A percentile compares a stretch with the other conserved stretches of the same genome.
Conservation (phyloP, 768 basidiomycete species). For the Termitomyces bulborhizus region DNA sequence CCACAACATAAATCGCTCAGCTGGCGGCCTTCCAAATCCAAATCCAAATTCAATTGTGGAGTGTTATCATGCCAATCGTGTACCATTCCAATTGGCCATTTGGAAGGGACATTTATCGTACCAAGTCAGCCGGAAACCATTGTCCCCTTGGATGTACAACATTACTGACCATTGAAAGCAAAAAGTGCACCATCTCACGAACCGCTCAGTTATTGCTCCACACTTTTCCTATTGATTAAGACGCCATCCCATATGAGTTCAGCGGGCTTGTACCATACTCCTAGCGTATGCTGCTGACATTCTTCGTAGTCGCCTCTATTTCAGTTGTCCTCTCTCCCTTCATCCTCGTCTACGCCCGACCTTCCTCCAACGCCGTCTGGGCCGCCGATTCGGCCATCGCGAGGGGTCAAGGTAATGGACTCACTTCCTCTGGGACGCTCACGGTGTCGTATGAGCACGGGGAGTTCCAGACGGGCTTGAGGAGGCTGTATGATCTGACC, state of each 20-base stretch:
- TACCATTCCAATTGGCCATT: neutral
- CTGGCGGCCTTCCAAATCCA: neutral
- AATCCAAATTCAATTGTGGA: neutral
- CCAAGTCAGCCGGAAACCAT: neutral
- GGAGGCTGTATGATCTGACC: slow-evolving; percentile 30
- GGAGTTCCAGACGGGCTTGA: slow-evolving; percentile 33
- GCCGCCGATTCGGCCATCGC: slow-evolving; percentile 39
- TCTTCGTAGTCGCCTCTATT: neutral
- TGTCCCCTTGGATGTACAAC: neutral
- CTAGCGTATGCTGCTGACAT: neutral
- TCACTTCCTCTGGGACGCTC: slow-evolving; percentile 25
- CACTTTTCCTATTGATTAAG: too few relatives aligned
- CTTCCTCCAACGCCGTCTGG: slow-evolving; percentile 37
- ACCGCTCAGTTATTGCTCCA: neutral
- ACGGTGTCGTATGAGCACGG: slow-evolving; percentile 36
- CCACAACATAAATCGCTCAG: neutral
- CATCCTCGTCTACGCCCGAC: slow-evolving; percentile 18
- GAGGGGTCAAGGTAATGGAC: slow-evolving; percentile 38
- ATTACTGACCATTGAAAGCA: neutral
- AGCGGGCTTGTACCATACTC: neutral
- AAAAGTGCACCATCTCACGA: slow-evolving; percentile 1
- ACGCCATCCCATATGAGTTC: neutral
- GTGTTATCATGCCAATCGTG: neutral
- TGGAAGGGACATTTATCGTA: neutral
- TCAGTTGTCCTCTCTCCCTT: neutral